Conservation (phyloP, 768 basidiomycete genomes). For the Calocera cornea region DNA sequence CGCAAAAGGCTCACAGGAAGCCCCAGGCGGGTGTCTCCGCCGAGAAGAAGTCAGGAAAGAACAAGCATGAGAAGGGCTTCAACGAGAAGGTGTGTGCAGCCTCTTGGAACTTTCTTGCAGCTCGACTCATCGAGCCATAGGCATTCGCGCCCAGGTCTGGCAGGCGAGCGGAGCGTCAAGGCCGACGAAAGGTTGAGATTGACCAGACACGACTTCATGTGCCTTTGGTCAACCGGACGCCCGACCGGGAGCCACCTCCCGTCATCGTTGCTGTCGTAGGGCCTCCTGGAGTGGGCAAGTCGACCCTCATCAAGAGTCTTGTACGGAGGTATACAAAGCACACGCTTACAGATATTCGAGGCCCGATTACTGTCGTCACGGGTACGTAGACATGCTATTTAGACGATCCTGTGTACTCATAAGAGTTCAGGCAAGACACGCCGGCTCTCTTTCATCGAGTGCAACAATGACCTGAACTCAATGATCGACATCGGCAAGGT, state of each 20-base stretch:
- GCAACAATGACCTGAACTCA: constrained; percentile 92
- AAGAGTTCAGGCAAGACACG: constrained; percentile 52
- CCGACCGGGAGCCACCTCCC: constrained; percentile 81
- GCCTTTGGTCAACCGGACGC: constrained; percentile 87
- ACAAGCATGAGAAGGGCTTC: constrained; percentile 60
- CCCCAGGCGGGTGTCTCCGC: constrained; percentile 57
- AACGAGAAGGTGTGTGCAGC: constrained; percentile 70
- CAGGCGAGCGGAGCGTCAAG: constrained; percentile 75
- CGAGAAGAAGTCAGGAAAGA: constrained; percentile 59
- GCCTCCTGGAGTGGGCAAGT: constrained; percentile 93
- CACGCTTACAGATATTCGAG: constrained; percentile 74
- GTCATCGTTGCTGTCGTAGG: constrained; percentile 91
- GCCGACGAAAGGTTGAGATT: constrained; percentile 77
- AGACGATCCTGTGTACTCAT: neutral
- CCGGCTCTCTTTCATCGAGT: constrained; percentile 91
- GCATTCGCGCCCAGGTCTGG: constrained; percentile 91
- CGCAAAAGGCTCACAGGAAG: constrained; percentile 72
- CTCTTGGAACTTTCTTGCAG: neutral
- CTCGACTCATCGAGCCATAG: constrained; percentile 22
- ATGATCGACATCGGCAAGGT: constrained; percentile 98
- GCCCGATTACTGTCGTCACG: constrained; percentile 86
- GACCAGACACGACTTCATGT: constrained; percentile 94
- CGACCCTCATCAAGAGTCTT: constrained; percentile 81
- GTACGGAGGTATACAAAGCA: constrained; percentile 90
- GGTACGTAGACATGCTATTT: constrained; percentile 24